Percentiles rank a stretch among this genome's conserved stretches.
These are phyloP conservation scores for Globisporangium middletonii DNA, from an alignment of 352 stramenopile species.

Conservation along the genomic window DNA sequence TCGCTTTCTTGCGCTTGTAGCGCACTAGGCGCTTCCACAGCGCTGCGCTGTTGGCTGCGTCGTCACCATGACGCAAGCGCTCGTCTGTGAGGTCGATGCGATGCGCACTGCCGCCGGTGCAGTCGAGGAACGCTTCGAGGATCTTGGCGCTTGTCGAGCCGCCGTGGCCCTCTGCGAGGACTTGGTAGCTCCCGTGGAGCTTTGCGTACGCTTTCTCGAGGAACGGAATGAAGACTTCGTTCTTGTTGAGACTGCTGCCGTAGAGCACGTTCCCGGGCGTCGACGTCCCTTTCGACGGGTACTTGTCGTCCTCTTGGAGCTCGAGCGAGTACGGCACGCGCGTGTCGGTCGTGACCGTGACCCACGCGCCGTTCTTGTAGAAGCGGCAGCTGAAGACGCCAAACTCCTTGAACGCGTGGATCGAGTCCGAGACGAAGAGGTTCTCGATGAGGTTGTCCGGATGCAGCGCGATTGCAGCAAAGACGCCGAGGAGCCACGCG, in stretches of 20 bases:
- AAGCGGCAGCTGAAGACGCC: constrained; percentile 90
- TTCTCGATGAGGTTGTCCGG: constrained; percentile 88
- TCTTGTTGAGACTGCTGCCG: constrained; percentile 62
- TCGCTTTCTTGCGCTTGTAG: constrained; percentile 48
- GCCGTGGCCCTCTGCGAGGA: constrained; percentile 33
- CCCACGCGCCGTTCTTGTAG: constrained; percentile 88
- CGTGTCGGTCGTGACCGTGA: constrained; percentile 87
- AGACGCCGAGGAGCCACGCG: constrained; percentile 81
- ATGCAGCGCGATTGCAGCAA: constrained; percentile 75
- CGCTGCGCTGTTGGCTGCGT: constrained; percentile 12
- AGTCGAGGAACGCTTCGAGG: constrained; percentile 83
- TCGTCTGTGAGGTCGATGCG: constrained; percentile 67
- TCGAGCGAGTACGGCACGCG: constrained; percentile 62
- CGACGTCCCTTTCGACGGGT: constrained; percentile 14
- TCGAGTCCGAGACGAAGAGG: constrained; percentile 82
- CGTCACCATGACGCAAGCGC: constrained; percentile 7
- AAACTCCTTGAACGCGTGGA: constrained; percentile 74
- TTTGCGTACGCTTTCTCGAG: constrained; percentile 90
- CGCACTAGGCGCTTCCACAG: constrained; percentile 72
- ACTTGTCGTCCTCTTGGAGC: constrained; percentile 31
- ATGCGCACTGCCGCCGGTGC: constrained; percentile 79
- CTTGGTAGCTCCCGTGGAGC: constrained; percentile 73
- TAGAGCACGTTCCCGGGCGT: constrained; percentile 59
- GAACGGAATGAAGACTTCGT: constrained; percentile 84
- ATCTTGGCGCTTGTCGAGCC: constrained; percentile 53